Conservation (phyloP, 768 basidiomycete genomes). For the Lanmaoa rubissima region DNA sequence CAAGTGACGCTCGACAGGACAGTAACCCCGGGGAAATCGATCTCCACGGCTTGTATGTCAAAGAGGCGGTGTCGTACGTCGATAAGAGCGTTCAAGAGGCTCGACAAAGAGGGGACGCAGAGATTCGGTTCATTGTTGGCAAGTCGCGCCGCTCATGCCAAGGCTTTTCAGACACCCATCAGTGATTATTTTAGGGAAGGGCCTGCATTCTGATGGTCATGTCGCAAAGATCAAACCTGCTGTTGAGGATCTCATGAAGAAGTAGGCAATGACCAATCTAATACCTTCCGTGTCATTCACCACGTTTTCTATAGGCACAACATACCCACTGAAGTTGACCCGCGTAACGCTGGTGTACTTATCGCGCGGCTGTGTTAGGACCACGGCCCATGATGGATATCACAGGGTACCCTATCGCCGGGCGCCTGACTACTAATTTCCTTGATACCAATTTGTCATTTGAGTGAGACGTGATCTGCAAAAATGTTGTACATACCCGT, state of each 20-base stretch:
- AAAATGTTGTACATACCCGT: not conserved
- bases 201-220: conserved; percentile 75
- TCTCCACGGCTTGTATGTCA: conserved; percentile 90
- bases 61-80: conserved; percentile 78
- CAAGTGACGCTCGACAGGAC: conserved; percentile 40
- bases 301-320: conserved; percentile 50
- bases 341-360: conserved; percentile 79
- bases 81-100: conserved; percentile 72
- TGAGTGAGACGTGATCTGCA: no score
- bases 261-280: conserved; percentile 42
- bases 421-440: not conserved
- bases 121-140: conserved; percentile 86
- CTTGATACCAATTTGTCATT: not conserved
- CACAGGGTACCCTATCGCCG: not conserved
- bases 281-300: not conserved
- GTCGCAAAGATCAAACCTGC: conserved; percentile 90
- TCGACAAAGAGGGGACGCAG: conserved; percentile 55
- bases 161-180: not conserved
- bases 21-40: conserved; percentile 76
- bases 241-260: conserved; percentile 81
- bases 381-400: not conserved
- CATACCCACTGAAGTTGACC: conserved; percentile 72
- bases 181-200: conserved; percentile 57
- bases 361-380: conserved; percentile 51
- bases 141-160: conserved; percentile 26